Evolutionary conservation across 176 grass and related monocot genomes (phyloP).

Genomic region (Oryza brachyantha): DNA sequence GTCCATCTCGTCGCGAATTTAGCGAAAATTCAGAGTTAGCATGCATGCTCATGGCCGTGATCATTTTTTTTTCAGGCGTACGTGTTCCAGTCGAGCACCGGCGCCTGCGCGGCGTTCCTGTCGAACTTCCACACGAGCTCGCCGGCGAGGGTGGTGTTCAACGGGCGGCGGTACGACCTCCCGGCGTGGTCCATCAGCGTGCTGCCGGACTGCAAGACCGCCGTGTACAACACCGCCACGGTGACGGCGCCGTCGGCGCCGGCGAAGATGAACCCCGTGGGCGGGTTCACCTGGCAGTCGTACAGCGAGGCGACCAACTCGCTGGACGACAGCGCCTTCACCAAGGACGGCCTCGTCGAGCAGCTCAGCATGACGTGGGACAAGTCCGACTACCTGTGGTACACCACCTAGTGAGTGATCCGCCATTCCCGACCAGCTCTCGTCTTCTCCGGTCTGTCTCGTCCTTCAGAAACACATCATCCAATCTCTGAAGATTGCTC

Average conservation of each 20-base stretch:
- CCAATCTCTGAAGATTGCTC: neutral
- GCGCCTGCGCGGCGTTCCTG: constrained; percentile 89
- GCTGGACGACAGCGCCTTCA: constrained; percentile 62
- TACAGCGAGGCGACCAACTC: constrained; percentile 70
- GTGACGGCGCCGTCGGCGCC: constrained; percentile 46
- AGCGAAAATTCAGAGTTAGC: neutral
- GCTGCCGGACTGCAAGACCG: constrained; percentile 87
- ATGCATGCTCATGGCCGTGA: neutral
- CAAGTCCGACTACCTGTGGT: constrained; percentile 97
- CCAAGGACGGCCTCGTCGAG: constrained; percentile 88
- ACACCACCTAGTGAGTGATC: constrained; percentile 85
- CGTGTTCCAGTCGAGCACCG: constrained; percentile 64
- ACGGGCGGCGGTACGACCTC: constrained; percentile 59
- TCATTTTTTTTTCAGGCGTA: constrained; percentile 42
- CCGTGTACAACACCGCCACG: constrained; percentile 86
- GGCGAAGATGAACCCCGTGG: constrained; percentile 57
- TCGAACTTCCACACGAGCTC: constrained; percentile 68
- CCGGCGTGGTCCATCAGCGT: constrained; percentile 96
- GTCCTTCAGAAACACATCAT: no score
- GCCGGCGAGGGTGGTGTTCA: constrained; percentile 43
- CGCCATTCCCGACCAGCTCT: neutral
- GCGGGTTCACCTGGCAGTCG: constrained; percentile 68
- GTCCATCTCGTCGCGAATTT: neutral
- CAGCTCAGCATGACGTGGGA: constrained; percentile 94
- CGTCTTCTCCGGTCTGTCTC: neutral